Evolutionary conservation across 1,284 basidiomycete genomes (phyloP), one percentile per base, ranked within the genome.

Genomic region (Boletus smithii): DNA sequence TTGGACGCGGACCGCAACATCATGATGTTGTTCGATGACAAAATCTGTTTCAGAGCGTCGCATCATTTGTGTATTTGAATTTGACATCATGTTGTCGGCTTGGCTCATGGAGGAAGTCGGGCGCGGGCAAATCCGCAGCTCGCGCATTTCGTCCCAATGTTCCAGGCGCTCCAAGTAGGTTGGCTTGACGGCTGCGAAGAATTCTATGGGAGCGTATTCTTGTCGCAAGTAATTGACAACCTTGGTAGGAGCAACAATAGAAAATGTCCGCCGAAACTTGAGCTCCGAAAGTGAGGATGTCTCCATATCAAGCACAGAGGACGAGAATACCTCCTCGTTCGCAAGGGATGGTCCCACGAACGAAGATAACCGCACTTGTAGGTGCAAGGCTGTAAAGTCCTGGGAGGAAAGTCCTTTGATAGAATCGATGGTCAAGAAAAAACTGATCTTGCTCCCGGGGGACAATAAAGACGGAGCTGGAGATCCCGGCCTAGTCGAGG

Each of bases 41-140:
- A 97, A 92, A 59, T 97, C 93, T 27, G 80, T 91, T 69, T 97
- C 93, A 18, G 91, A 90, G 22, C 91, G 81, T 29, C 91, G 83
- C 86, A 91, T 95, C n/a, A 75, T 73, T 16, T 83, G 83, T 20
- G 78, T 58, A 39, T 66, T 70, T n/a, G 73, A 66, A 26, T 26
- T 26, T 26, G 24, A 9, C 5, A 70, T 61, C 26, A 61, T 65
- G 51, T 54, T 67, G 17, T 70, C 65, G 10, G 62, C 58, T 22
- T 62, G 60, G 40, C 58, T 57, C n/a, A 54, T 49, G 13, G 70
- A 53, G 45, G 60, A 66, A 36, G 70, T 58, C n/a, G 68, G 54
- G 36, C 56, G 61, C 46, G 53, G 62, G 49, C 66, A 63, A 50
- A 60, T 68, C 53, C 80, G 80, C 47, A 81, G 76, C 53, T 92